Evolutionary conservation across 140 eudicot genomes (phyloP).

Genomic region (Senecio squalidus): DNA sequence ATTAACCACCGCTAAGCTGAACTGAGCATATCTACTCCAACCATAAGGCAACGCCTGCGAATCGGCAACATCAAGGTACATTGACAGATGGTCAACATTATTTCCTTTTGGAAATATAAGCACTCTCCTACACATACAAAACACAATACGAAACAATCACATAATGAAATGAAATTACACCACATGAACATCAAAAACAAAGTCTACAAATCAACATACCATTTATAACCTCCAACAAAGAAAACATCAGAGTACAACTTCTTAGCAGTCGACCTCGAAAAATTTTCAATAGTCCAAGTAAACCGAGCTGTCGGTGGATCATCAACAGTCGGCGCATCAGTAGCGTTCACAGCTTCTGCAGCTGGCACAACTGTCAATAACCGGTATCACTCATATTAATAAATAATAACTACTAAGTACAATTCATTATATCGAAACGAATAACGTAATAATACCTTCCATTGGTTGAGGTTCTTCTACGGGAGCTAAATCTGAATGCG

Average conservation of each 20-base stretch:
- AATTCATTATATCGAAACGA: slow-evolving; percentile 11
- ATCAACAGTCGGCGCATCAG: slow-evolving; percentile 56
- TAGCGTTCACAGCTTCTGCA: slow-evolving; percentile 44
- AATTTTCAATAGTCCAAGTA: slow-evolving; percentile 71
- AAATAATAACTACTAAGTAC: not conserved
- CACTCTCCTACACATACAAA: slow-evolving; percentile 56
- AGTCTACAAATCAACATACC: slow-evolving; percentile 37
- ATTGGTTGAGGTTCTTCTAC: slow-evolving; percentile 62
- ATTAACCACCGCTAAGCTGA: slow-evolving; percentile 75
- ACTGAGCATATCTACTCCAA: slow-evolving; percentile 88
- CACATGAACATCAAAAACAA: not conserved
- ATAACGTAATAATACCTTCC: slow-evolving; percentile 47
- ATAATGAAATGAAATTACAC: not conserved
- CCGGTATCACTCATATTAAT: not conserved
- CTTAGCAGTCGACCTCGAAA: slow-evolving; percentile 51
- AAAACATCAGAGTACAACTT: slow-evolving; percentile 70
- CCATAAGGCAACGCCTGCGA: slow-evolving; percentile 65
- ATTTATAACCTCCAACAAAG: slow-evolving; percentile 74
- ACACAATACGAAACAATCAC: slow-evolving; percentile 1
- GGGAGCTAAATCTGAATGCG: slow-evolving; percentile 51
- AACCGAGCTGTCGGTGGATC: slow-evolving; percentile 75
- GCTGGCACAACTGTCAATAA: slow-evolving; percentile 42
- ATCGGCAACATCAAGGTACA: slow-evolving; percentile 93
- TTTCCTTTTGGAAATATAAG: slow-evolving; percentile 83
- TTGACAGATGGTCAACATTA: slow-evolving; percentile 74